These are phyloP conservation scores for Torrubiella hemipterigena DNA, from an alignment of 2,329 filamentous ascomycete species.

Conservation along the genomic window DNA sequence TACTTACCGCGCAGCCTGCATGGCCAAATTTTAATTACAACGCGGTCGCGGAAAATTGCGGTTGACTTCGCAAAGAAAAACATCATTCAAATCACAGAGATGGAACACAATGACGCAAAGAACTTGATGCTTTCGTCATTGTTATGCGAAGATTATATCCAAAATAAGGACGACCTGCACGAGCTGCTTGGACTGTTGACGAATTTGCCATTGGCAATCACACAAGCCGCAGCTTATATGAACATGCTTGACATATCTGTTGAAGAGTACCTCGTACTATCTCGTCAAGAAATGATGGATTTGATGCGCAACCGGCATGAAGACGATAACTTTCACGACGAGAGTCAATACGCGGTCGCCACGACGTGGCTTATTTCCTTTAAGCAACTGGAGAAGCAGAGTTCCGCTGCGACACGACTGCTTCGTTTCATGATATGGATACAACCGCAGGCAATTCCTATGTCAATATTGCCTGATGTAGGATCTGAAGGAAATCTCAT, in stretches of 20 bases:
- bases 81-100: slow-evolving; percentile 7
- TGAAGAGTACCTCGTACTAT: slow-evolving; percentile 18
- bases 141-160: neutral
- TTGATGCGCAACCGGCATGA: neutral
- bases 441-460: slow-evolving; percentile 9
- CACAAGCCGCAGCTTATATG: slow-evolving; percentile 28
- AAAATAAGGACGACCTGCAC: neutral
- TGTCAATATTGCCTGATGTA: slow-evolving; percentile 2
- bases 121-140: slow-evolving; percentile 9
- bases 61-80: slow-evolving; percentile 11
- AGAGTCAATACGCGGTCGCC: slow-evolving; percentile 12
- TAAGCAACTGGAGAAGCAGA: slow-evolving; percentile 5
- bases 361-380: slow-evolving; percentile 2
- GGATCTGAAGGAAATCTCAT: slow-evolving; percentile 1
- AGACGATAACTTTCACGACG: slow-evolving; percentile 11
- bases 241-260: slow-evolving; percentile 16
- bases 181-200: slow-evolving; percentile 13
- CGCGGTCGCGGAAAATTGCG: slow-evolving; percentile 18
- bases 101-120: slow-evolving; percentile 12
- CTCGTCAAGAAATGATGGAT: neutral
- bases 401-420: slow-evolving; percentile 17
- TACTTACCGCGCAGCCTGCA: slow-evolving; percentile 18
- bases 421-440: slow-evolving; percentile 28
- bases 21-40: slow-evolving; percentile 24
- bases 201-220: slow-evolving; percentile 24